A percentile compares a stretch with the other conserved stretches of the same genome.
Evolutionary conservation across 768 basidiomycete genomes (phyloP).

Genomic region (Tremella yokohamensis): DNA sequence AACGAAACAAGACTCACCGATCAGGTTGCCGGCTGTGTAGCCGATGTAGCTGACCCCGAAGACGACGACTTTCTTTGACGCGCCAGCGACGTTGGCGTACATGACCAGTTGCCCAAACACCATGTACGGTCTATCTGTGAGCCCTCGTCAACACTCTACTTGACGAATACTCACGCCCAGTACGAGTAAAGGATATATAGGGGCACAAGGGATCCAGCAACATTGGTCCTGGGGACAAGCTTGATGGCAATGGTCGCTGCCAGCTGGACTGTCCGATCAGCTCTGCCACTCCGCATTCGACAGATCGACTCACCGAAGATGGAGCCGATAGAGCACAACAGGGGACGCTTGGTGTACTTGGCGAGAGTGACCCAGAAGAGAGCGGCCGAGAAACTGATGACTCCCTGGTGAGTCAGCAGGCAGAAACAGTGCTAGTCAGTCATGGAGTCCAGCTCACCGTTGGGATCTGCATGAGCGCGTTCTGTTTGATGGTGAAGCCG

Average conservation of each 20-base stretch:
- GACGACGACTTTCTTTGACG: constrained; percentile 18
- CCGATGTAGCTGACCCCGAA: constrained; percentile 18
- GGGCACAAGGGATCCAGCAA: constrained; percentile 31
- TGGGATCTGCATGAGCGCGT: constrained; percentile 25
- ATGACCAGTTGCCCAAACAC: constrained; percentile 4
- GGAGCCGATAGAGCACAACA: constrained; percentile 27
- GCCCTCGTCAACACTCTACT: too few species aligned
- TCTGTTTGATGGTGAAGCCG: constrained; percentile 23
- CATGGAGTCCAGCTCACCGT: constrained; percentile 12
- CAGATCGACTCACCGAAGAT: constrained; percentile 13
- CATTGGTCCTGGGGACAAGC: constrained; percentile 29
- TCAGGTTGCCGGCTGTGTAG: constrained; percentile 3
- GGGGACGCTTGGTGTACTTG: constrained; percentile 24
- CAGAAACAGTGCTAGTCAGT: background rate
- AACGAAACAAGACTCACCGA: too few species aligned
- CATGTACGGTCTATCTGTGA: too few species aligned
- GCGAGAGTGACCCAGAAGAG: constrained; percentile 30
- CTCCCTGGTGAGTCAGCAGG: constrained; percentile 21
- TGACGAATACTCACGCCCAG: too few species aligned
- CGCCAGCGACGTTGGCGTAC: constrained; percentile 17
- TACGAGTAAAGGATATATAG: constrained; percentile 40
- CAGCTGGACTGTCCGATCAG: constrained; percentile 18
- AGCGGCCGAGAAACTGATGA: constrained; percentile 32
- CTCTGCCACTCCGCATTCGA: background rate
- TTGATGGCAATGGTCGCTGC: constrained; percentile 36